Evolutionary conservation across 139 green algal genomes (phyloP).

Genomic region (Auxenochlorella pyrenoidosa): DNA sequence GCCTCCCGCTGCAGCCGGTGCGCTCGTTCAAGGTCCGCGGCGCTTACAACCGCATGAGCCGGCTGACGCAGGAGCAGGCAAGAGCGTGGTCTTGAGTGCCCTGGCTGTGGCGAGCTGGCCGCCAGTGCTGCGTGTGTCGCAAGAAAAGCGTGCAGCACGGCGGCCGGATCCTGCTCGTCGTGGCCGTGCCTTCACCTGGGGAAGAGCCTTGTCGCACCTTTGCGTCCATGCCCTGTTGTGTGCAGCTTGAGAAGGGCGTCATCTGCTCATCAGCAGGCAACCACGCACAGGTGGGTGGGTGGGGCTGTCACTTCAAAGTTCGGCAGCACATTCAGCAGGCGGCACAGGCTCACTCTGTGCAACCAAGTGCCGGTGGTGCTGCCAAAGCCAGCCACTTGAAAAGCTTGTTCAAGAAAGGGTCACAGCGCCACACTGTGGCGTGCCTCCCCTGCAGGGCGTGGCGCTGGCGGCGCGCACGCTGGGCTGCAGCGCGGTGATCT

Average conservation of each 20-base stretch:
- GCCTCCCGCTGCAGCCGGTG: conserved; percentile 76
- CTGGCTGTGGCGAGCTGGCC: too few species aligned
- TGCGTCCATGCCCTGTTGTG: not conserved
- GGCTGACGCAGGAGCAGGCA: conserved; percentile 67
- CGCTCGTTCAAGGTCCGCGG: conserved; percentile 97
- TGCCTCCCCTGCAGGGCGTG: conserved; percentile 77
- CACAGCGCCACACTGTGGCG: too few species aligned
- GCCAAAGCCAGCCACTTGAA: too few species aligned
- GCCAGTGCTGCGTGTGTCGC: too few species aligned
- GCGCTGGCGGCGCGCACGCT: conserved; percentile 78
- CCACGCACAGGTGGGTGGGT: conserved; percentile 78
- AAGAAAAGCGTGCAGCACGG: too few species aligned
- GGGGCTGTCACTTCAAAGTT: too few species aligned
- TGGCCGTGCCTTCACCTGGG: too few species aligned
- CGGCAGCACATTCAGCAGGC: not conserved
- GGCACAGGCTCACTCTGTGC: not conserved
- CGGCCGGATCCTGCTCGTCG: too few species aligned
- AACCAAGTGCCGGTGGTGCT: too few species aligned
- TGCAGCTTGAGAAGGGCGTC: conserved; percentile 77
- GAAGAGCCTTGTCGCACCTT: not conserved
- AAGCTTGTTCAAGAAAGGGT: too few species aligned
- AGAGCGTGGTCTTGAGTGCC: too few species aligned
- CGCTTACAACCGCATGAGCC: conserved; percentile 93
- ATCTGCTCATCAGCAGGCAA: conserved; percentile 95
- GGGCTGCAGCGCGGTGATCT: conserved; percentile 85